Evolutionary conservation across 2,329 filamentous ascomycete species (phyloP), one percentile per base, ranked within the genome.

Genomic region (Neonectria punicea): DNA sequence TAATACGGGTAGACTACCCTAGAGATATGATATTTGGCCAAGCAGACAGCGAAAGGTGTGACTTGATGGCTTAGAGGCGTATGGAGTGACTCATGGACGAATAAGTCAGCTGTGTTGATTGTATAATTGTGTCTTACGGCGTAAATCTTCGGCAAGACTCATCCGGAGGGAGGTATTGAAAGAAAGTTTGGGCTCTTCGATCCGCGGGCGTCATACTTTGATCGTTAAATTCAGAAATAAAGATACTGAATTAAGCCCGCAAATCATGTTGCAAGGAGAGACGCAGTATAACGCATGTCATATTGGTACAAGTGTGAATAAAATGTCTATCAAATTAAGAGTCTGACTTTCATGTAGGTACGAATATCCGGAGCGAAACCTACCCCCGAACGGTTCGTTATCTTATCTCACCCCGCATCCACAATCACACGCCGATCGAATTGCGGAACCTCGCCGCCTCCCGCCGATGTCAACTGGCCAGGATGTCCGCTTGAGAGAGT

Each of bases 1-100:
- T 66, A 62, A 62, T 30, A 2, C 11, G n/a, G 7, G n/a, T 28
- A 4, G 39, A 11, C 56, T 64, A 60, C 61, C 61, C 61, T 64
- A 30, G 46, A 64, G 44, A 4, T 14, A 11, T 20, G 7, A 11
- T 8, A 5, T 14, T 34, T 18, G 8, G 39, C 11, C 4, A 43
- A 51, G 18, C 18, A 5, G n/a, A 43, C 22, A 58, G n/a, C 46
- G 32, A 34, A 6, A 36, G 20, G 30, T 4, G 10, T 51, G 30
- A 18, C 49, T 34, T 32, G 5, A 9, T 18, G 28, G 49, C 49
- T 51, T 36, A 9, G 16, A 16, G 13, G 9, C 6, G 16, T 20
- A 3, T 22, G 41, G 20, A 25, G 44, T 47, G 47, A 32, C 47
- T 50, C 47, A 32, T 50, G 9, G 7, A 14, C 4, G 6, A 16